These are phyloP conservation scores for Monosporascus sp. DNA, from an alignment of 2,329 filamentous ascomycete genomes.

Conservation along the genomic window DNA sequence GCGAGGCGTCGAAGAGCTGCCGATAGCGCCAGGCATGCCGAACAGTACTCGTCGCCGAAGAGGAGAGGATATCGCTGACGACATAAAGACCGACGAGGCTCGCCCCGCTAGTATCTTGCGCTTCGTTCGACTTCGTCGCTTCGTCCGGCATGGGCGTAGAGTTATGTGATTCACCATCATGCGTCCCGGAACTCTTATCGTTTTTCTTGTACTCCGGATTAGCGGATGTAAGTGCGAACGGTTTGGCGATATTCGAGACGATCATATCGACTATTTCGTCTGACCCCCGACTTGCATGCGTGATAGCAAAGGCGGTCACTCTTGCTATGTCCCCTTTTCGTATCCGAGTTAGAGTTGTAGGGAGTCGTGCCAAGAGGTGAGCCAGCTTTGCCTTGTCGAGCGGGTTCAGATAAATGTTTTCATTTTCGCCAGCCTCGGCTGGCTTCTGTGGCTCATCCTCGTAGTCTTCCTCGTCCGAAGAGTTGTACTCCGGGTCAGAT, in stretches of 20 bases:
- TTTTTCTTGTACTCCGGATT: constrained; percentile 51
- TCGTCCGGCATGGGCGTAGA: constrained; percentile 32
- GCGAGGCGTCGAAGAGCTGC: constrained; percentile 68
- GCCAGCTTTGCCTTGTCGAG: constrained; percentile 78
- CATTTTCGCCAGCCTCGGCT: constrained; percentile 34
- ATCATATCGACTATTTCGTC: constrained; percentile 91
- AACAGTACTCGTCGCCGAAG: constrained; percentile 68
- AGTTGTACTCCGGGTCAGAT: constrained; percentile 79
- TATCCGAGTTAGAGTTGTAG: constrained; percentile 66
- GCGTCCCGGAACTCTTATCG: constrained; percentile 31
- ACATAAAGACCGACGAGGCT: constrained; percentile 79
- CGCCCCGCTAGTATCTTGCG: constrained; percentile 60
- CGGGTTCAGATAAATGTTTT: constrained; percentile 69
- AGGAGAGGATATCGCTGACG: constrained; percentile 70
- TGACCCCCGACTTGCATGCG: constrained; percentile 75
- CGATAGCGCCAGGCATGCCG: constrained; percentile 84
- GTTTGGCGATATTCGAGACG: constrained; percentile 72
- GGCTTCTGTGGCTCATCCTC: constrained; percentile 51
- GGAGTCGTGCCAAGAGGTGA: constrained; percentile 77
- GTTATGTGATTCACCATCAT: constrained; percentile 30
- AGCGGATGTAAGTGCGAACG: constrained; percentile 66
- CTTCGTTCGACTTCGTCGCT: constrained; percentile 35
- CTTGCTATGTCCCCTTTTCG: constrained; percentile 82
- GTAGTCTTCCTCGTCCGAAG: constrained; percentile 74
- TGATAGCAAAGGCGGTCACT: constrained; percentile 82